A percentile compares a stretch with the other conserved stretches of the same genome.
Conservation (phyloP, 2,329 filamentous ascomycete genomes). For the Botrytis fragariae region DNA sequence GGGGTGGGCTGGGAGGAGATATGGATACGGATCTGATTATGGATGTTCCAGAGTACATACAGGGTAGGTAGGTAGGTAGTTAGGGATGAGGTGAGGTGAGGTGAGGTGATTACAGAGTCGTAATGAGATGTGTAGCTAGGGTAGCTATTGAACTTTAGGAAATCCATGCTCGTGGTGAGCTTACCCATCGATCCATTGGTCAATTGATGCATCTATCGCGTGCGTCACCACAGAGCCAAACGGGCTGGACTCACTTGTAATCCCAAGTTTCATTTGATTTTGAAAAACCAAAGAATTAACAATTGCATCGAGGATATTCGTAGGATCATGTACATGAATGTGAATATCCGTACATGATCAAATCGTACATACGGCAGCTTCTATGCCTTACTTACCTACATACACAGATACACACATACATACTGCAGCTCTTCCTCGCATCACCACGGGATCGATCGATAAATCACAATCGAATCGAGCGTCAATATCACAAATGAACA, state of each 20-base stretch:
- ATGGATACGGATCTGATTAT: not conserved
- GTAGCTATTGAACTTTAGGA: not conserved
- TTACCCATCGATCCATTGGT: not conserved
- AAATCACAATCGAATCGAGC: not conserved
- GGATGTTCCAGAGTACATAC: not conserved
- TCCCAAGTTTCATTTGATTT: not conserved
- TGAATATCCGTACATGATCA: not conserved
- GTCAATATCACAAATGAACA: not conserved
- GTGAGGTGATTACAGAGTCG: not conserved
- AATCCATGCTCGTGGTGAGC: not conserved
- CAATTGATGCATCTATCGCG: not conserved
- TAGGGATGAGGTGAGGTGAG: not conserved
- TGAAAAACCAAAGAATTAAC: fast-evolving
- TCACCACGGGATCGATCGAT: not conserved
- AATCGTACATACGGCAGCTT: not conserved
- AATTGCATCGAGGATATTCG: not conserved
- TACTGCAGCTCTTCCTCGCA: not conserved
- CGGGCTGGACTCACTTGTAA: not conserved
- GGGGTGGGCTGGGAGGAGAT: not conserved
- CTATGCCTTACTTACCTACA: not conserved
- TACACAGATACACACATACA: too few species aligned
- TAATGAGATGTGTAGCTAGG: not conserved
- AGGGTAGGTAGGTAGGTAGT: not conserved
- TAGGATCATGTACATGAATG: not conserved
- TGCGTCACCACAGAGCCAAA: not conserved